Base-by-base conservation (phyloP, 2,329 filamentous ascomycete species). In the Colletotrichum musicola region DNA sequence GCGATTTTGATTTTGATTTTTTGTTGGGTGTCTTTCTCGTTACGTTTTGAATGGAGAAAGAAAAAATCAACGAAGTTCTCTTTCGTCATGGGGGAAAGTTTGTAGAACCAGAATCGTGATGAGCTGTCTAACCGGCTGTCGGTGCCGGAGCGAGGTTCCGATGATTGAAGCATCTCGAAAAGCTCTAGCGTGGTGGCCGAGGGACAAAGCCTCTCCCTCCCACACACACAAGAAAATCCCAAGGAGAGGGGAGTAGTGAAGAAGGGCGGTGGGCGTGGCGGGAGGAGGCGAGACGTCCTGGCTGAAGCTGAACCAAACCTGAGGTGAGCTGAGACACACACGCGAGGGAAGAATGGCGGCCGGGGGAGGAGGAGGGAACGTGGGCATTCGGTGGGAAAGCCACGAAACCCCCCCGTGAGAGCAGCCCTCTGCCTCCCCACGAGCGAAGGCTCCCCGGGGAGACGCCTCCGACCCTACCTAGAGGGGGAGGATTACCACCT, bases 261-360 rank as follows among this genome's bases (percentile, higher is more conserved):
- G 22, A 25, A 25, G 22, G 22, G 22, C 22, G 22, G 22, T 4
- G 22, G 22, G 47, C 30, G 47, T 30, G 59, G 46, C 54, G 20
- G 9, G 38, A 14, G 47, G 49, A 54, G 22, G 53, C 53, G 30
- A 64, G 61, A 44, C 60, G 49, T 25, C 40, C 42, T 59, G 54
- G 60, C 58, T 50, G 58, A 47, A 64, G 54, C 47, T 68, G 54
- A 42, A 55, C 49, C 61, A 58, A 30, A 25, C 44, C 46, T 56
- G 53, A 63, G n/a, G 59, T 51, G 64, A 67, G 51, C 59, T 63
- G 64, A 67, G 64, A 67, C 64, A 67, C 25, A 57, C 58, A 47
- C 62, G 62, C 62, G 58, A 47, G 51, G 22, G 58, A 54, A 25
- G 20, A 25, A 25, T 25, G 22, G 22, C 22, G 22, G 51, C 44